Evolutionary conservation across 768 basidiomycete species (phyloP), one percentile per base, ranked within the genome.

Genomic region (Strobilomyces confusus): DNA sequence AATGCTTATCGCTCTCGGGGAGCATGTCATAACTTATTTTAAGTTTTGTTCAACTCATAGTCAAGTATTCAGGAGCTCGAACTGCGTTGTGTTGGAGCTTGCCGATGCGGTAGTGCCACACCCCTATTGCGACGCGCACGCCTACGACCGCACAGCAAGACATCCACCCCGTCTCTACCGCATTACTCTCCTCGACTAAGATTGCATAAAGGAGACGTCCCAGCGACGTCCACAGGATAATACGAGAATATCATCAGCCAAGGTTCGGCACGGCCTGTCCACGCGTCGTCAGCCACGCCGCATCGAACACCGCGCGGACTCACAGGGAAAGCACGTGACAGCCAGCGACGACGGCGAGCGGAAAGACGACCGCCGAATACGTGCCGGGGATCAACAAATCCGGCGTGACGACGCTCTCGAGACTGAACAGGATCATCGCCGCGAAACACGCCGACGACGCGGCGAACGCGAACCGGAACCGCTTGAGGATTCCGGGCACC

Each of bases 221-320:
- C 32, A 32, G 17, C 44, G 57, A 0, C 1, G 33, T 49, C 9
- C 8, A 30, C 51, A 68, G 19, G 20, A 20, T 45, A 45, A 22
- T 80, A 81, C 0, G 83, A 85, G 71, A 92, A 92, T 42, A 91
- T 87, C 87, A 91, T 89, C 50, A 92, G 72, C 86, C 87, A 90
- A 1, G 92, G 61, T 94, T 94, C 37, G 94, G 79, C 19, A 92
- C 83, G 51, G 94, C 86, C 78, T 87, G 15, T 42, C 43, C 14
- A 14, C 43, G 14, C 9, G 29, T 9, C 17, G 14, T 57, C 56
- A 23, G 30, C n/a, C 42, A 45, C 7, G 14, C 32, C 11, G 3
- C 19, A 7, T n/a, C 44, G n/a, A n/a, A 32, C n/a, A n/a, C n/a
- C n/a, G 7, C 12, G 6, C 3, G n/a, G 19, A 76, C 83, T 61